Base-by-base conservation (phyloP, 176 grass and related monocot species). In the Cenchrus purpureus region DNA sequence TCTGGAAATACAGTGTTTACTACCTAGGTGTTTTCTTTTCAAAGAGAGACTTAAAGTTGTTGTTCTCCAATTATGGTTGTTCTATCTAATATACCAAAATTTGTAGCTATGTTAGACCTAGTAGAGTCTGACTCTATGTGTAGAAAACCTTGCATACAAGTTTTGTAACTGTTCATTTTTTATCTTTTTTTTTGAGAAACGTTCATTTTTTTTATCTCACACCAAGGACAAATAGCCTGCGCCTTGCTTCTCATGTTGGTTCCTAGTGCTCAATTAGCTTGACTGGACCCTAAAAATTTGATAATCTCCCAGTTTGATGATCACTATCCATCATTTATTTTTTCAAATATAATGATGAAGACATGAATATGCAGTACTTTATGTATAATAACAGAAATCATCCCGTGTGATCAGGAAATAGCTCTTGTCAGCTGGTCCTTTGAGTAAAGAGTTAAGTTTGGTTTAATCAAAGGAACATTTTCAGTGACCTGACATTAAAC, bases 341-440 rank as follows among this genome's bases (percentile, higher is more conserved):
- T n/a, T 74, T 74, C 12, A 73, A 73, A 45, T 63, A 17, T n/a
- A 29, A 64, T n/a, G 42, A 73, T 64, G 52, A 44, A 83, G 10
- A 83, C 71, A 48, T 22, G 31, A 80, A 80, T 43, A 68, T 68
- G 31, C 1, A 14, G 16, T 68, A 68, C 49, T 22, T 34, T 40
- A 19, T 44, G 53, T 55, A 15, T 17, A 64, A 15, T 16, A 58
- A 22, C 19, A 48, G 19, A 2, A 22, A 55, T 55, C 6, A 9
- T 32, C 65, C 40, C 48, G 52, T 13, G 8, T 31, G 54, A 53
- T 50, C 14, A 20, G 15, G 40, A 73, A 63, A 83, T 71, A 10
- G 22, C 44, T 52, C 37, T 64, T 62, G 72, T 22, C 52, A 64
- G 56, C 28, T 74, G 44, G 43, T 51, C 44, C 52, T 15, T 73